These are phyloP conservation scores for Zymoseptoria brevis DNA, from an alignment of 2,329 filamentous ascomycete species.

Conservation along the genomic window DNA sequence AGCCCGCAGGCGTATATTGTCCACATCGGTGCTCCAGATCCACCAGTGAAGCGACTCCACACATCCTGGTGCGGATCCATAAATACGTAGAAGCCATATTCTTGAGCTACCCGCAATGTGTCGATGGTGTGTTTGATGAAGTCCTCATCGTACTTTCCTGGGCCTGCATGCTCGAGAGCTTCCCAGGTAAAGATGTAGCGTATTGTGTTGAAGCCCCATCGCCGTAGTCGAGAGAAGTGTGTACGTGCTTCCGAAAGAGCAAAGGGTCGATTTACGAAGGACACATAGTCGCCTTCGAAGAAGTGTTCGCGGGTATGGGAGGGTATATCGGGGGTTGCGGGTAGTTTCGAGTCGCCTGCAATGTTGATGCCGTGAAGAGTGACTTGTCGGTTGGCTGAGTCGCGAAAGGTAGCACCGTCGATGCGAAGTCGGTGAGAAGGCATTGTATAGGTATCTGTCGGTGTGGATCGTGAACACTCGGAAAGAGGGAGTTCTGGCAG, in stretches of 20 bases:
- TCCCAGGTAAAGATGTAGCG: constrained; percentile 98
- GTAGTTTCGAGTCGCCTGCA: constrained; percentile 83
- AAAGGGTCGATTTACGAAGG: constrained; percentile 82
- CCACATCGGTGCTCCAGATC: constrained; percentile 95
- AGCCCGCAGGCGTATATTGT: constrained; percentile 90
- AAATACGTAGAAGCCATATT: constrained; percentile 91
- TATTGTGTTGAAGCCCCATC: constrained; percentile 92
- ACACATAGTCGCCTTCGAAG: constrained; percentile 87
- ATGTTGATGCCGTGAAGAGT: constrained; percentile 90
- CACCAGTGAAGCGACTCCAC: constrained; percentile 91
- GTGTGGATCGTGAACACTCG: not conserved
- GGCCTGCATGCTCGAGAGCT: constrained; percentile 88
- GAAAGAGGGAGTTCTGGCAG: not conserved
- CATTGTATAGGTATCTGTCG: constrained; percentile 5
- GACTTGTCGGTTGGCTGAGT: constrained; percentile 73
- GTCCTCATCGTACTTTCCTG: constrained; percentile 85
- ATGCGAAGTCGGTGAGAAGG: constrained; percentile 57
- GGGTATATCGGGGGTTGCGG: constrained; percentile 69
- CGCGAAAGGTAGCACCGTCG: constrained; percentile 77
- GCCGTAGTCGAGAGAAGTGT: constrained; percentile 78
- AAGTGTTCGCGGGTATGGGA: constrained; percentile 73
- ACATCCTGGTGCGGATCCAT: constrained; percentile 99
- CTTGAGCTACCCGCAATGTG: constrained; percentile 71
- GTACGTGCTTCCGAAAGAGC: constrained; percentile 69
- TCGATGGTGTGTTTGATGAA: constrained; percentile 89